phyloP scores from a whole-genome alignment of 176 grass and related monocot genomes.

The Panicum miliaceum region DNA sequence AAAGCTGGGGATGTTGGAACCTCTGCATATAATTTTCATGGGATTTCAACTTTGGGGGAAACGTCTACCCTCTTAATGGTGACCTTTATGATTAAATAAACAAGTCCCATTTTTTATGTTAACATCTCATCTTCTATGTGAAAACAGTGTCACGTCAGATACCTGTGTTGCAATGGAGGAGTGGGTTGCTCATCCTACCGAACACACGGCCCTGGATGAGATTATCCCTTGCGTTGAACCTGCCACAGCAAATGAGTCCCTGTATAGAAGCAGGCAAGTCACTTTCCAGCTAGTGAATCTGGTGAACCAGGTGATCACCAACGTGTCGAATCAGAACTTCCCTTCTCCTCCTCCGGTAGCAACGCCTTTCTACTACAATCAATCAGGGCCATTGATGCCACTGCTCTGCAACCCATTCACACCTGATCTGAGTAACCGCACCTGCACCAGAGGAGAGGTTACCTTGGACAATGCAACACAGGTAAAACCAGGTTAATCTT shows the following conservation, averaged over 20 bases:
- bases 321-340: slow-evolving; percentile 70
- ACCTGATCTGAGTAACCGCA: slow-evolving; percentile 55
- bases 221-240: slow-evolving; percentile 83
- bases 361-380: slow-evolving; percentile 72
- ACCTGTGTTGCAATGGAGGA: slow-evolving; percentile 88
- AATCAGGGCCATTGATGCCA: slow-evolving; percentile 84
- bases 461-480: slow-evolving; percentile 53
- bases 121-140: slow-evolving; percentile 6
- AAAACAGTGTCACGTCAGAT: slow-evolving; percentile 67
- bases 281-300: slow-evolving; percentile 81
- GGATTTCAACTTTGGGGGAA: not conserved
- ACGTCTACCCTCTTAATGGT: not conserved
- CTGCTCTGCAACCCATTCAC: slow-evolving; percentile 80
- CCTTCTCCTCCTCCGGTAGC: slow-evolving; percentile 21
- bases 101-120: not conserved
- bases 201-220: slow-evolving; percentile 84
- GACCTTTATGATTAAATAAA: not conserved
- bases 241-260: slow-evolving; percentile 74
- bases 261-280: slow-evolving; percentile 65
- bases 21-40: not conserved
- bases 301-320: slow-evolving; percentile 73
- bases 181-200: slow-evolving; percentile 77
- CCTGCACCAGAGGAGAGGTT: slow-evolving; percentile 69
- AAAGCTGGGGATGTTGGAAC: not conserved
- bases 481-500: slow-evolving; percentile 46